Evolutionary conservation across 805 yeast genomes (phyloP), one percentile per base, ranked within the genome.

Genomic region (Saturnispora mendoncae): DNA sequence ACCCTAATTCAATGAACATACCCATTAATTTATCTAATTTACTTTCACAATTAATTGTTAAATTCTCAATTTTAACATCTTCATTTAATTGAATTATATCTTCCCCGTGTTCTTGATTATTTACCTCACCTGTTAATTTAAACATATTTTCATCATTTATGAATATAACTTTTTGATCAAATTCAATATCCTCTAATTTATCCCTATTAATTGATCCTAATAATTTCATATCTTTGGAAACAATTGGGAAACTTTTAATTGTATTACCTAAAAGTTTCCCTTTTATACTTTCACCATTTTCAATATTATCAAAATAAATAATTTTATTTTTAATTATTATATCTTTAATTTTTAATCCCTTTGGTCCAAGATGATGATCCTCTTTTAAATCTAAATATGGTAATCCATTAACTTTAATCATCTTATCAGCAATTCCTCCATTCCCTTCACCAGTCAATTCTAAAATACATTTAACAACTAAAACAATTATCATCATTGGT

Each of bases 401-500:
- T 36, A 84, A 68, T 0, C 96, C 96, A 61, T 87, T 88, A 52
- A 84, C 83, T 30, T 67, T 64, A 47, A 94, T 87, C 84, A 88
- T 88, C 60, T 86, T 94, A 56, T 92, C 98, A 0, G 98, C 96
- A 46, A 92, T 90, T 1, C 97, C 98, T 10, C 82, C 84, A 38
- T 48, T 47, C 0, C 77, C 76, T 19, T 72, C 67, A 2, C 95
- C 94, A 67, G 81, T 79, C 42, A 64, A 68, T 45, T 84, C 92
- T 50, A 77, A 75, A n/a, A 92, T 77, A 28, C 78, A 63, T 53
- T 84, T 84, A 2, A 97, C 88, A 8, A 80, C 74, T 1, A 95
- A 90, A 2, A 92, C 95, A 0, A 86, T 94, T 39, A 92, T 82
- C 98, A 92, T 92, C 0, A 95, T 84, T 2, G 99, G 99, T 10